Evolutionary conservation across 192 early-diverging fungal genomes (phyloP), one percentile per base, ranked within the genome.

Genomic region (Glomus cerebriforme): DNA sequence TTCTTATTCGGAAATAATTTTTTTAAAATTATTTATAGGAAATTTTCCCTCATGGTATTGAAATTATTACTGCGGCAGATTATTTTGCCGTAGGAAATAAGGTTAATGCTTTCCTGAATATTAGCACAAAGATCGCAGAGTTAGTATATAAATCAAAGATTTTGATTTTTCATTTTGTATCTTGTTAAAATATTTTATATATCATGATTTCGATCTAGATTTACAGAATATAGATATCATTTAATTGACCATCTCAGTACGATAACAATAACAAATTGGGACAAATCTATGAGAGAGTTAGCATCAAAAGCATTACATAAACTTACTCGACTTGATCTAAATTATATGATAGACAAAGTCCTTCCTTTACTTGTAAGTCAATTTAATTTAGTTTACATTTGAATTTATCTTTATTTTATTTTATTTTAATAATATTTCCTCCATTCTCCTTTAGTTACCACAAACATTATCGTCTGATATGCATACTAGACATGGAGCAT

Each of bases 81-180:
- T 99, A 96, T 83, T 97, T 96, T 83, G 88, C 92, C 4, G 87
- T 99, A 0, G 95, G 98, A 47, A 97, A 93, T 71, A 89, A 93
- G 68, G 91, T 79, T 72, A 91, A 89, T 65, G 86, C 95, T 1
- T 98, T 91, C 79, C 76, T 95, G 47, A 86, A 86, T 10, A 89
- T 96, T 17, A 92, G 92, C 19, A 82, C 89, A 1, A 83, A 85
- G 31, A 91, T 99, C 58, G 94, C 95, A 29, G 83, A 87, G 92
- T 93, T 87, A 79, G 72, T 69, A 58, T 58, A 58, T 68, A 54
- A 43, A 43, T 54, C 19, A 19, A 54, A 43, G 10, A 7, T 7
- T 24, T 31, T 69, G 15, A 35, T 54, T 22, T 19, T 58, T 34
- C 31, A 35, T 81, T 27, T 54, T 10, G 19, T 49, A 67, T 54